Percentiles rank a stretch among this genome's conserved stretches.
Evolutionary conservation across 2,329 filamentous ascomycete genomes (phyloP).

Genomic region (Aspergillus brunneoviolaceus): DNA sequence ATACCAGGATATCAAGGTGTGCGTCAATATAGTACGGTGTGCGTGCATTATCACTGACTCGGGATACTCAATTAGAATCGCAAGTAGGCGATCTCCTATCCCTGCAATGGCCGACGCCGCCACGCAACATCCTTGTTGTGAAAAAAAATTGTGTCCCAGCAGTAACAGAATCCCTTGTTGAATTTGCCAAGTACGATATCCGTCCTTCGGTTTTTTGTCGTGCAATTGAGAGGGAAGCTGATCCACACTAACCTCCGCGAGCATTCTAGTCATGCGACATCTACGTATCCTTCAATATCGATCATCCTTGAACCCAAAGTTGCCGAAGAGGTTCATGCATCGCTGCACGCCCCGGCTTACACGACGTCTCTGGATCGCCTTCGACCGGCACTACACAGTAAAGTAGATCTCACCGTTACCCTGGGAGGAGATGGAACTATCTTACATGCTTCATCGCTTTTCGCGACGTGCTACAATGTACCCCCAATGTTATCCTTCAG

Average conservation of each 20-base stretch:
- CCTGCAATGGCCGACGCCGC: conserved; percentile 66
- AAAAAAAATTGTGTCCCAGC: conserved; percentile 62
- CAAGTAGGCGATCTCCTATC: conserved; percentile 61
- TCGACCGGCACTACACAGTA: conserved; percentile 62
- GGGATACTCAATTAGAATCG: conserved; percentile 46
- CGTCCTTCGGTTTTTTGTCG: not conserved
- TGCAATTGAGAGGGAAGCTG: not conserved
- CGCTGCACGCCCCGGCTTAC: conserved; percentile 73
- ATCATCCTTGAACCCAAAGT: conserved; percentile 79
- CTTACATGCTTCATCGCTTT: conserved; percentile 79
- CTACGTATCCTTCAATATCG: conserved; percentile 76
- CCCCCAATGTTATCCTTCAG: conserved; percentile 93
- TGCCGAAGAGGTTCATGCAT: conserved; percentile 68
- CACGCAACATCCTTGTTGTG: conserved; percentile 66
- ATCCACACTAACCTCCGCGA: conserved; percentile 1
- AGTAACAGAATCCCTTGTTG: conserved; percentile 57
- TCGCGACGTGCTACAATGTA: conserved; percentile 75
- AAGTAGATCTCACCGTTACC: conserved; percentile 85
- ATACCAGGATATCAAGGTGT: conserved; percentile 65
- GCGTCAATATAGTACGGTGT: conserved; percentile 20
- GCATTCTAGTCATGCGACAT: conserved; percentile 64
- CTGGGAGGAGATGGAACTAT: conserved; percentile 94
- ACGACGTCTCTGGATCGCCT: conserved; percentile 38
- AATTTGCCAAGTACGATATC: conserved; percentile 52
- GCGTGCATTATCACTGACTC: not conserved